Evolutionary conservation across 2,329 filamentous ascomycete species (phyloP).

Genomic region (Daldinia sp.): DNA sequence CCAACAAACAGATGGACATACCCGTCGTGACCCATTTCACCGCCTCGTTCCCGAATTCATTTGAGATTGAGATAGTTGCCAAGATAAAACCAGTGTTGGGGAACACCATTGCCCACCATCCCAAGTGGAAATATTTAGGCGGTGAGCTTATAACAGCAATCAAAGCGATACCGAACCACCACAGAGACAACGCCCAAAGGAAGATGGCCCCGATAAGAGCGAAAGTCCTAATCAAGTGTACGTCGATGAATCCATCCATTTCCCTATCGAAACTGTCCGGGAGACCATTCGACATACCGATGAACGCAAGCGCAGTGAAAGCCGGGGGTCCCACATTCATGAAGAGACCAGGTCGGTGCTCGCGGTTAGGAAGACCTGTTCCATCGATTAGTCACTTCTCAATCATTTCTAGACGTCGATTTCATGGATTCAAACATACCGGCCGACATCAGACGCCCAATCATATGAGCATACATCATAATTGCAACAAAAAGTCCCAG

Average conservation of each 20-base stretch:
- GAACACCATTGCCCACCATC: constrained; percentile 72
- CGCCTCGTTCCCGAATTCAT: constrained; percentile 54
- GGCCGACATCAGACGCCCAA: constrained; percentile 73
- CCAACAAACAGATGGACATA: constrained; percentile 57
- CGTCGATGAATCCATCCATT: constrained; percentile 54
- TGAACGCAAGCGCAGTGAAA: constrained; percentile 74
- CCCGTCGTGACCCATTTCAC: constrained; percentile 59
- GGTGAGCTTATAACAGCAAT: constrained; percentile 56
- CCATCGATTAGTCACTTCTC: constrained; percentile 12
- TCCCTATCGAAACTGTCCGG: constrained; percentile 56
- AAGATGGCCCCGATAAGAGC: constrained; percentile 61
- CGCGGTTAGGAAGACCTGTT: constrained; percentile 65
- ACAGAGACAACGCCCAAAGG: constrained; percentile 69
- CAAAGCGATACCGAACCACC: constrained; percentile 64
- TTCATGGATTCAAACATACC: constrained; percentile 41
- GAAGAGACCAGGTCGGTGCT: constrained; percentile 75
- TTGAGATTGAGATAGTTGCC: constrained; percentile 63
- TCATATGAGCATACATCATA: constrained; percentile 77
- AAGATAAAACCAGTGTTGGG: constrained; percentile 68
- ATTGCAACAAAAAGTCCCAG: constrained; percentile 73
- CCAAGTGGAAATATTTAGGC: constrained; percentile 64
- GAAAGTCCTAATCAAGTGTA: constrained; percentile 55
- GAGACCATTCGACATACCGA: constrained; percentile 70
- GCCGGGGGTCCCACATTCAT: constrained; percentile 79
- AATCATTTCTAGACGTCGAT: neutral